These are phyloP conservation scores for Ceratocystis variospora DNA, from an alignment of 2,329 filamentous ascomycete species.

Conservation along the genomic window DNA sequence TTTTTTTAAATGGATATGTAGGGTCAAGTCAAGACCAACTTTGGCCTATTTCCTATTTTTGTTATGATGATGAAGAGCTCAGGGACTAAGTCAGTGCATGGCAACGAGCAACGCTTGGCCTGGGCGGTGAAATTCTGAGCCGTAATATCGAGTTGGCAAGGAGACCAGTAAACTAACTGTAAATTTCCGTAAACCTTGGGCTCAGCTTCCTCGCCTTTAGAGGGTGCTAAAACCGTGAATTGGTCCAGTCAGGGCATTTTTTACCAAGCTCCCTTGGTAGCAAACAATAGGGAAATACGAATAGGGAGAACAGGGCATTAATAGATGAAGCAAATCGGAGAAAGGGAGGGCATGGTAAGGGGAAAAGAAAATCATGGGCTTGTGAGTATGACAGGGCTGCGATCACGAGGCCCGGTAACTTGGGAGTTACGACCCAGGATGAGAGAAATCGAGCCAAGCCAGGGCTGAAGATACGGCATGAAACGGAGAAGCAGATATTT, in stretches of 20 bases:
- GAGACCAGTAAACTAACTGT: not conserved
- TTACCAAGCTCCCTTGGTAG: not conserved
- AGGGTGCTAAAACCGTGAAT: not conserved
- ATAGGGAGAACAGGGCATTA: not conserved
- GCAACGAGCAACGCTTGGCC: not conserved
- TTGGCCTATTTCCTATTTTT: not conserved
- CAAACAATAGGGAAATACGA: not conserved
- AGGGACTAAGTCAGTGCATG: not conserved
- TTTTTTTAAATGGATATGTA: not conserved
- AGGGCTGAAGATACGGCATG: not conserved
- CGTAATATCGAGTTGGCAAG: slow-evolving; percentile 1
- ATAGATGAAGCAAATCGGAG: not conserved
- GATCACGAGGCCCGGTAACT: not conserved
- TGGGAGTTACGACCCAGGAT: not conserved
- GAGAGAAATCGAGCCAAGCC: not conserved
- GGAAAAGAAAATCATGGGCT: not conserved
- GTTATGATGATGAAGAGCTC: not conserved
- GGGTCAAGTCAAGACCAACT: not conserved
- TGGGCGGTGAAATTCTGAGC: not conserved
- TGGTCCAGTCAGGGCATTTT: not conserved
- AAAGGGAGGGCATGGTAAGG: not conserved
- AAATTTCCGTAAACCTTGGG: not conserved
- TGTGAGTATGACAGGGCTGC: not conserved
- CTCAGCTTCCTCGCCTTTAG: not conserved
- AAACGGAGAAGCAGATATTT: not conserved